Evolutionary conservation across 2,329 filamentous ascomycete genomes (phyloP).

Genomic region (Neonectria ditissima): DNA sequence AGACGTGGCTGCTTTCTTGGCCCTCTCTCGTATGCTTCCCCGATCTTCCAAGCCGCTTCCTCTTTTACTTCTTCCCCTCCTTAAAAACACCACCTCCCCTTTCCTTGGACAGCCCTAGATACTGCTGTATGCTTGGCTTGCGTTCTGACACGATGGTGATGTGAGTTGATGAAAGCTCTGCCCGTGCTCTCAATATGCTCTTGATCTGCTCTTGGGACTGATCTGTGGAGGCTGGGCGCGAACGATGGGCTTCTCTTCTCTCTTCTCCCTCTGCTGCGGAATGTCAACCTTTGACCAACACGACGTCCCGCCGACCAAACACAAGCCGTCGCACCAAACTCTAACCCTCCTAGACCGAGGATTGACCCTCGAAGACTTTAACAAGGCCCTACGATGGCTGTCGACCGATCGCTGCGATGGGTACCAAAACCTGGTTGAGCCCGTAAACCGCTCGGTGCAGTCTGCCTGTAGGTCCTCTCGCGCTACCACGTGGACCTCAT

Average conservation of each 20-base stretch:
- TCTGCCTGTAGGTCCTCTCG: constrained; percentile 91
- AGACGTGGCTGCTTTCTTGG: not conserved
- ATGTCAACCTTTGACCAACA: not conserved
- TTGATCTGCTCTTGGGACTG: not conserved
- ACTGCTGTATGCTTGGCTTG: constrained; percentile 11
- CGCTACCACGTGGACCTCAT: constrained; percentile 95
- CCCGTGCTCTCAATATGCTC: not conserved
- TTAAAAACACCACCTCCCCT: not conserved
- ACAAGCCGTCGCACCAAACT: constrained; percentile 74
- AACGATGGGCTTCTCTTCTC: not conserved
- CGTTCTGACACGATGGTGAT: constrained; percentile 23
- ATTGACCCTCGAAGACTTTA: constrained; percentile 89
- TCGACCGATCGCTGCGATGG: constrained; percentile 87
- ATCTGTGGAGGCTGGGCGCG: not conserved
- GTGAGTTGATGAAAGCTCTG: constrained; percentile 17
- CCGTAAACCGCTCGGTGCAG: too few species aligned
- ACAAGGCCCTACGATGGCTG: constrained; percentile 91
- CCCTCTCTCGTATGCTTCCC: not conserved
- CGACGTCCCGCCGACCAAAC: constrained; percentile 75
- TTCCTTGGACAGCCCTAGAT: too few species aligned
- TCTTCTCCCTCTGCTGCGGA: not conserved
- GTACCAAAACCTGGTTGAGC: constrained; percentile 92
- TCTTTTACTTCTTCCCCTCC: not conserved
- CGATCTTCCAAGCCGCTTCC: constrained; percentile 1
- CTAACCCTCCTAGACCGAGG: constrained; percentile 74